Percentiles rank a stretch among this genome's conserved stretches.
These are phyloP conservation scores for Candida taoyuanica DNA, from an alignment of 805 yeast species.

Conservation along the genomic window DNA sequence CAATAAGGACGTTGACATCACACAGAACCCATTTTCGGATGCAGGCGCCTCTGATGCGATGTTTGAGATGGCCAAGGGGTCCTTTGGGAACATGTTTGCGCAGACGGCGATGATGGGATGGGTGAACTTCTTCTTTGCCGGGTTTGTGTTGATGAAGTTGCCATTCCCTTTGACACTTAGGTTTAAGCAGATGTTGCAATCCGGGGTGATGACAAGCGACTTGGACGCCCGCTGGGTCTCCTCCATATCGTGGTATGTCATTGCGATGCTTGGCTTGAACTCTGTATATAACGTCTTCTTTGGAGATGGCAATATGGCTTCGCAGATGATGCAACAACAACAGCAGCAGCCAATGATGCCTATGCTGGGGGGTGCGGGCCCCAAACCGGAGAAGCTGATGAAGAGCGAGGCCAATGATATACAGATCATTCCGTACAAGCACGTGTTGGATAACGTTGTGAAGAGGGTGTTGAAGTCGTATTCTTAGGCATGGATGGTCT, in stretches of 20 bases:
- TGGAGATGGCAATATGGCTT: constrained; percentile 43
- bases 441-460: constrained; percentile 56
- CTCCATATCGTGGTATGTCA: constrained; percentile 93
- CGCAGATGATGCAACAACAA: constrained; percentile 26
- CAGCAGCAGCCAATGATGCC: constrained; percentile 30
- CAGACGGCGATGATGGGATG: constrained; percentile 95
- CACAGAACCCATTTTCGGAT: constrained; percentile 63
- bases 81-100: constrained; percentile 79
- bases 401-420: constrained; percentile 69
- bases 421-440: constrained; percentile 54
- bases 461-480: constrained; percentile 40
- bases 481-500: no score
- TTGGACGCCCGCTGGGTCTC: constrained; percentile 90
- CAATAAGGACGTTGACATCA: constrained; percentile 30
- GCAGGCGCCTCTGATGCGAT: constrained; percentile 68
- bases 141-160: constrained; percentile 78
- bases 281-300: constrained; percentile 72
- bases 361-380: constrained; percentile 53
- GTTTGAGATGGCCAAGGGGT: constrained; percentile 73
- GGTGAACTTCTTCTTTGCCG: constrained; percentile 91
- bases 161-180: constrained; percentile 90
- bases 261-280: constrained; percentile 76
- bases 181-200: constrained; percentile 89
- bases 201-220: constrained; percentile 78
- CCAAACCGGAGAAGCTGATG: constrained; percentile 52